Evolutionary conservation across 345 rosid genomes (phyloP).

Genomic region (Pugionium dolabratum): DNA sequence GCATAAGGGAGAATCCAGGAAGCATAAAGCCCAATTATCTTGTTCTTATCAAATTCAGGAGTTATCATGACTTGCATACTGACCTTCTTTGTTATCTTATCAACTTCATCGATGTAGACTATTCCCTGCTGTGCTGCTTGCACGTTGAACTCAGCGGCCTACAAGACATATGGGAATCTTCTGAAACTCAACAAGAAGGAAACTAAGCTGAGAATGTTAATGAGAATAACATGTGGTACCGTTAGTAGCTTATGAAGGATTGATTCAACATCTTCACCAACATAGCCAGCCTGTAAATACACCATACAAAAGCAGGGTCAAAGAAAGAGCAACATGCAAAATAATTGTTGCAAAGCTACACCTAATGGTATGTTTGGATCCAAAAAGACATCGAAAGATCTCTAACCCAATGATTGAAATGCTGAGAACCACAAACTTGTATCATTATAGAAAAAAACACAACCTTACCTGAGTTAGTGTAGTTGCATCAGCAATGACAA

Average conservation of each 20-base stretch:
- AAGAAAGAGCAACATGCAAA: conserved; percentile 8
- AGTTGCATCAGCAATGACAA: conserved; percentile 86
- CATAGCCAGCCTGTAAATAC: conserved; percentile 85
- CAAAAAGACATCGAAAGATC: neutral
- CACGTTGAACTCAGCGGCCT: conserved; percentile 90
- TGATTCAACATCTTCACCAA: conserved; percentile 97
- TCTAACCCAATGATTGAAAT: neutral
- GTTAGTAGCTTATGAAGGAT: conserved; percentile 77
- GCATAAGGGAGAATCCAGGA: conserved; percentile 40
- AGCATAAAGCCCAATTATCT: conserved; percentile 15
- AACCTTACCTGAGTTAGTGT: conserved; percentile 76
- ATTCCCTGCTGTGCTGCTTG: conserved; percentile 98
- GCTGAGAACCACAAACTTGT: neutral
- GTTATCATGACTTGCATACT: conserved; percentile 20
- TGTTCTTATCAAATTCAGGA: conserved; percentile 29
- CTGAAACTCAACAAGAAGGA: neutral
- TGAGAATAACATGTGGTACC: conserved; percentile 45
- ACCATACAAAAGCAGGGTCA: conserved; percentile 26
- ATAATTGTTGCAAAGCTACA: neutral
- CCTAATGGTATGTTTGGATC: neutral
- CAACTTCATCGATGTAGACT: conserved; percentile 95
- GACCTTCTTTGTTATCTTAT: conserved; percentile 96
- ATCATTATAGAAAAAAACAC: neutral
- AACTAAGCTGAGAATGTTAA: neutral
- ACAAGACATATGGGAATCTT: conserved; percentile 29